These are phyloP conservation scores for Ophiocordyceps camponoti-saundersi DNA, from an alignment of 2,329 filamentous ascomycete species.

Conservation along the genomic window DNA sequence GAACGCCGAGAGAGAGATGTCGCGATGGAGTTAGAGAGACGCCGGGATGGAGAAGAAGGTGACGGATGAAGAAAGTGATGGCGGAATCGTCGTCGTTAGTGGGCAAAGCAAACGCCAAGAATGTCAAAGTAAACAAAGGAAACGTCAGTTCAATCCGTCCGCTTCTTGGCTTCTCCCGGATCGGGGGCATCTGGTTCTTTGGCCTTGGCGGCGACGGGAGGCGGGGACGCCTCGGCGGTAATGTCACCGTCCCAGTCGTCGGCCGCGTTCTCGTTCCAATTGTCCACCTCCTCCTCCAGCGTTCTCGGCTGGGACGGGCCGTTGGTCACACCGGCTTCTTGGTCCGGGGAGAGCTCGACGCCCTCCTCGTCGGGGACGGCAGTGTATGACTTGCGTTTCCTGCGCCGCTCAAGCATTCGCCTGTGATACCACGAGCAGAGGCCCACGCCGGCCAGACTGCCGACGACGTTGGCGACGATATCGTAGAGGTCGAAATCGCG, in stretches of 20 bases:
- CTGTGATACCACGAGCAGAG: constrained; percentile 86
- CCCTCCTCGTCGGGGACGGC: constrained; percentile 47
- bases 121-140: neutral
- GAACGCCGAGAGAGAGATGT: neutral
- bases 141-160: constrained; percentile 10
- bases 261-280: constrained; percentile 75
- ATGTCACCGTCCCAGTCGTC: constrained; percentile 42
- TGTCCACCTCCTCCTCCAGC: constrained; percentile 72
- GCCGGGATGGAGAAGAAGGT: neutral
- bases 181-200: constrained; percentile 10
- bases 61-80: neutral
- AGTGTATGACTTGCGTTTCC: constrained; percentile 55
- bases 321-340: constrained; percentile 47
- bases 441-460: constrained; percentile 53
- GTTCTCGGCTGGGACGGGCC: constrained; percentile 15
- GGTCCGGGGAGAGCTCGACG: constrained; percentile 60
- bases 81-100: neutral
- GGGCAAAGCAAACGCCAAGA: neutral
- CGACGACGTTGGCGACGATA: constrained; percentile 73
- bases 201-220: constrained; percentile 3
- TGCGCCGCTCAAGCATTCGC: constrained; percentile 80
- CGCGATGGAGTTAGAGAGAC: neutral
- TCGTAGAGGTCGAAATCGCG: constrained; percentile 63
- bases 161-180: constrained; percentile 15
- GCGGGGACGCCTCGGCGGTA: constrained; percentile 7